A percentile compares a stretch with the other conserved stretches of the same genome.
These are phyloP conservation scores for Blastobotrys capitulatus DNA, from an alignment of 1,139 yeast genomes.

Conservation along the genomic window DNA sequence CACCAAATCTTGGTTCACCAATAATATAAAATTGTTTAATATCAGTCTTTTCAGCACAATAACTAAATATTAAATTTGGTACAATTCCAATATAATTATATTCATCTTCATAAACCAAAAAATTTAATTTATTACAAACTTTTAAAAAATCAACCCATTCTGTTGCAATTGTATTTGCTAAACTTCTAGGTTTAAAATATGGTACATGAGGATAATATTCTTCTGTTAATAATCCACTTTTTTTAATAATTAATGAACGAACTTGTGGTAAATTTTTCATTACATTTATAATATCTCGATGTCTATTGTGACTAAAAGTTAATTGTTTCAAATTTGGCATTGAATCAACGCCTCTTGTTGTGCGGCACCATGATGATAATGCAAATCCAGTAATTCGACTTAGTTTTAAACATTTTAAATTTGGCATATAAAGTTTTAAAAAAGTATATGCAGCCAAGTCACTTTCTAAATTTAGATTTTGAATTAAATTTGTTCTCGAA, in stretches of 20 bases:
- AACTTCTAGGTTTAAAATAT: too few species aligned
- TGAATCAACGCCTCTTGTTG: background rate
- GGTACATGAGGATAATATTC: background rate
- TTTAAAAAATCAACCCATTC: too few species aligned
- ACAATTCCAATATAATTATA: too few species aligned
- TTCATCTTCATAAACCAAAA: too few species aligned
- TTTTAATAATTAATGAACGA: background rate
- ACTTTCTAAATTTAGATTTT: background rate
- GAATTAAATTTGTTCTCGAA: too few species aligned
- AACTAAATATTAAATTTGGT: background rate
- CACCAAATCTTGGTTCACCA: background rate
- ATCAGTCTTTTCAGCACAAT: background rate
- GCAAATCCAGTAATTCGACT: background rate
- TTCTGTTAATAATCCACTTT: background rate
- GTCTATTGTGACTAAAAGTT: background rate
- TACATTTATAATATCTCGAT: background rate
- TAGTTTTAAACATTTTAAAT: background rate
- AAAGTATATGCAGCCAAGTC: background rate
- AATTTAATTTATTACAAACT: too few species aligned
- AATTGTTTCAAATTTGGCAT: conserved; percentile 1
- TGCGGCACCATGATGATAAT: background rate
- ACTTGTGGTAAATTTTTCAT: background rate
- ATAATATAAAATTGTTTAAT: background rate
- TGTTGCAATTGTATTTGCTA: too few species aligned
- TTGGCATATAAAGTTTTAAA: background rate